Percentiles rank a stretch among this genome's conserved stretches.
These are phyloP conservation scores for Pythium folliculosum DNA, from an alignment of 352 stramenopile species.

Conservation along the genomic window DNA sequence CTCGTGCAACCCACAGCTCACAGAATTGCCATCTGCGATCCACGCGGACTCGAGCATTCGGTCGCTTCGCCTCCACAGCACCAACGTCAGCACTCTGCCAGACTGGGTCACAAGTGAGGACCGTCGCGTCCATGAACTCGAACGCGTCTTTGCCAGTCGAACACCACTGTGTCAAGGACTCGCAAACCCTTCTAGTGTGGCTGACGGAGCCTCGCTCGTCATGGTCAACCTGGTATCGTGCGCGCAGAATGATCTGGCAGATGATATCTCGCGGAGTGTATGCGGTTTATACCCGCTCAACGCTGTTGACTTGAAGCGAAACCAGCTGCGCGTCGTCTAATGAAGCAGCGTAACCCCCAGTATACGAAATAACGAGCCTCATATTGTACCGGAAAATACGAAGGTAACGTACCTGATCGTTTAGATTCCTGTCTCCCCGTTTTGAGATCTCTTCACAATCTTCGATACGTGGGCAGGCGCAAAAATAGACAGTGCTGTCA, in stretches of 20 bases:
- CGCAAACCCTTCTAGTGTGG: neutral
- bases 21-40: neutral
- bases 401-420: too few species aligned
- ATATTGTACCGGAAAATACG: neutral
- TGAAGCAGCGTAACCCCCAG: neutral
- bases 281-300: constrained; percentile 11
- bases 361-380: neutral
- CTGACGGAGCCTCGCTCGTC: neutral
- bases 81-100: constrained; percentile 8
- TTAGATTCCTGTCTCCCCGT: too few species aligned
- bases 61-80: constrained; percentile 16
- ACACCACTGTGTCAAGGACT: constrained; percentile 5
- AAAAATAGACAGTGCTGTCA: neutral
- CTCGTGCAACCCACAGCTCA: constrained; percentile 16
- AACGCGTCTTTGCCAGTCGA: constrained; percentile 6
- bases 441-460: too few species aligned
- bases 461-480: neutral
- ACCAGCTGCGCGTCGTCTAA: neutral
- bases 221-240: neutral
- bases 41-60: constrained; percentile 11
- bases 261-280: neutral
- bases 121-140: neutral
- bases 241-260: neutral
- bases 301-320: constrained; percentile 8
- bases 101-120: constrained; percentile 4